Conservation (phyloP, 2,329 filamentous ascomycete species). For the Aureobasidium sp. region DNA sequence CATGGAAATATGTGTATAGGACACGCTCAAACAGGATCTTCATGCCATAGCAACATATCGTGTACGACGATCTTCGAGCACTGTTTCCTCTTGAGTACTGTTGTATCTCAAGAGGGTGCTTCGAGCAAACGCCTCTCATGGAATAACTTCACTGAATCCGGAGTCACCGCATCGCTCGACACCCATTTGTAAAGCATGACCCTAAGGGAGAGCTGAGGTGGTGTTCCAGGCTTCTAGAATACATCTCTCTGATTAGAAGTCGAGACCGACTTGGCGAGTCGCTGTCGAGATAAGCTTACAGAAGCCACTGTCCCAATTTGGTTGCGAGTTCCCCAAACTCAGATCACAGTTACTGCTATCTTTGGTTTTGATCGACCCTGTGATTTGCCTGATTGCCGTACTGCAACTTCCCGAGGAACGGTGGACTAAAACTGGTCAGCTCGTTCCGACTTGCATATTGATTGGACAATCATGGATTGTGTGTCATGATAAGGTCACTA, state of each 20-base stretch:
- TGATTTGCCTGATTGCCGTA: not conserved
- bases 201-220: not conserved
- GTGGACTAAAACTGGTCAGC: conserved; percentile 11
- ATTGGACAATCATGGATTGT: not conserved
- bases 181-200: not conserved
- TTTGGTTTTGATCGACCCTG: not conserved
- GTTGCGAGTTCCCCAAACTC: conserved; percentile 2
- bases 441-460: not conserved
- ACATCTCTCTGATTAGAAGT: not conserved
- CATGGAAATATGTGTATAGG: not conserved
- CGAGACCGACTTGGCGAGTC: not conserved
- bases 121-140: not conserved
- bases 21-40: not conserved
- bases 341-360: not conserved
- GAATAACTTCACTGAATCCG: not conserved
- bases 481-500: conserved; percentile 10
- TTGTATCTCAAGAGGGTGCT: not conserved
- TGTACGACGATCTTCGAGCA: not conserved
- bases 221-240: not conserved
- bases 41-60: not conserved
- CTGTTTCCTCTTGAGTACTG: not conserved
- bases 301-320: conserved; percentile 5
- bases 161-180: not conserved
- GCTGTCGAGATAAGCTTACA: conserved; percentile 5
- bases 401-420: conserved; percentile 5